Percentiles rank a stretch among this genome's conserved stretches.
phyloP scores from a whole-genome alignment of 2,329 filamentous ascomycete species.

The Calonectria henricotiae region DNA sequence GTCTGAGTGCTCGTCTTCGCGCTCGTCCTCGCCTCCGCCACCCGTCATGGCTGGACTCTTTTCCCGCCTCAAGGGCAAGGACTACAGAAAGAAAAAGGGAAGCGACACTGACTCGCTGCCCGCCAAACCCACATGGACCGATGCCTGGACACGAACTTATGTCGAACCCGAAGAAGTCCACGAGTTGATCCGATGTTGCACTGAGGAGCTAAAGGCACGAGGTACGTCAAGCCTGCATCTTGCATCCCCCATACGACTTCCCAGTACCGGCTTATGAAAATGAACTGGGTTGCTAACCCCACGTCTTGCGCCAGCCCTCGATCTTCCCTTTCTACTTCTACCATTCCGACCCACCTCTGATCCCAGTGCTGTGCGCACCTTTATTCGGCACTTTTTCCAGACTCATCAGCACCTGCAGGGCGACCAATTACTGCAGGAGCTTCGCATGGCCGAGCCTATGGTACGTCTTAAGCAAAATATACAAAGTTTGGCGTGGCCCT shows the following conservation, averaged over 20 bases:
- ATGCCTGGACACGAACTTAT: slow-evolving; percentile 87
- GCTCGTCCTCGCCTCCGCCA: slow-evolving; percentile 30
- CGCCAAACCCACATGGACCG: slow-evolving; percentile 85
- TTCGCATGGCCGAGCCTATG: slow-evolving; percentile 94
- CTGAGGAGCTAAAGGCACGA: slow-evolving; percentile 92
- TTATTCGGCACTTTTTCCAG: slow-evolving; percentile 94
- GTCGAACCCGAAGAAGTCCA: slow-evolving; percentile 93
- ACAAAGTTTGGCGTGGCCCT: not conserved
- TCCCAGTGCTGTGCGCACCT: slow-evolving; percentile 91
- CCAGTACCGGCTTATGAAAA: slow-evolving; percentile 1
- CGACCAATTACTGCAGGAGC: slow-evolving; percentile 83
- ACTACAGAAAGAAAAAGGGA: slow-evolving; percentile 80
- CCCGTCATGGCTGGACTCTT: slow-evolving; percentile 72
- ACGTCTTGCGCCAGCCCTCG: slow-evolving; percentile 74
- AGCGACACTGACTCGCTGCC: slow-evolving; percentile 70
- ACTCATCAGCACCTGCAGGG: slow-evolving; percentile 76
- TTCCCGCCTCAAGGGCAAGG: slow-evolving; percentile 82
- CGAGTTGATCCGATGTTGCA: slow-evolving; percentile 88
- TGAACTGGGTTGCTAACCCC: slow-evolving; percentile 44
- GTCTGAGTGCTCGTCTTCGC: slow-evolving; percentile 31
- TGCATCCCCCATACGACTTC: slow-evolving; percentile 19
- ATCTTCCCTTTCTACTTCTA: slow-evolving; percentile 92
- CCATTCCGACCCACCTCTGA: slow-evolving; percentile 96
- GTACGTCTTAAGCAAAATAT: slow-evolving; percentile 67
- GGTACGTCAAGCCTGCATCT: slow-evolving; percentile 72